phyloP scores from a whole-genome alignment of 306 rosid species.

The Vigna reflexopilosa region DNA sequence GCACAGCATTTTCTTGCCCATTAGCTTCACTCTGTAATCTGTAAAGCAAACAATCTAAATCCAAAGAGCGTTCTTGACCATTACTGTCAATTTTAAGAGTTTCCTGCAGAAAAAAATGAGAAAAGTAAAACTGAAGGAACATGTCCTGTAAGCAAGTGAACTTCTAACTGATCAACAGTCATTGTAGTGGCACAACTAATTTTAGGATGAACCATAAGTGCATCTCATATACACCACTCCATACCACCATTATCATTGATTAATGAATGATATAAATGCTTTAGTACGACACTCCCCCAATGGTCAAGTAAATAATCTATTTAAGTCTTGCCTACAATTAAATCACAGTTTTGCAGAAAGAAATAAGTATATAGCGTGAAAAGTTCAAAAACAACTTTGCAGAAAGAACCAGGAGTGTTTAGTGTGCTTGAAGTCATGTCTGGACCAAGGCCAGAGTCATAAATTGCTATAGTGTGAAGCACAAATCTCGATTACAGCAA shows the following conservation, averaged over 20 bases:
- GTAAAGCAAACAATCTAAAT: conserved; percentile 44
- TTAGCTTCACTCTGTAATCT: conserved; percentile 56
- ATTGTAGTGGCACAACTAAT: conserved; percentile 43
- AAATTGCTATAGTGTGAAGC: background rate
- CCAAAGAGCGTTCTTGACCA: conserved; percentile 48
- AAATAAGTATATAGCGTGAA: conserved; percentile 31
- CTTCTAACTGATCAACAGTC: conserved; percentile 57
- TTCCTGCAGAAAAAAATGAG: conserved; percentile 57
- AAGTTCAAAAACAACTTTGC: conserved; percentile 44
- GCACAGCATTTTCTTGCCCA: conserved; percentile 51
- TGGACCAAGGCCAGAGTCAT: conserved; percentile 29
- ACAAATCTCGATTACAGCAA: background rate
- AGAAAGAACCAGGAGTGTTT: conserved; percentile 30
- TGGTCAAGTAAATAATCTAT: conserved; percentile 53
- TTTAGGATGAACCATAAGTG: conserved; percentile 45
- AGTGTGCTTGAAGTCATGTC: conserved; percentile 29
- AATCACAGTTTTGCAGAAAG: conserved; percentile 47
- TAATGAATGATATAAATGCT: conserved; percentile 60
- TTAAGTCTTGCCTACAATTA: conserved; percentile 49
- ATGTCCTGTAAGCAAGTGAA: conserved; percentile 23
- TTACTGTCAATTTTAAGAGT: conserved; percentile 53
- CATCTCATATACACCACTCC: conserved; percentile 60
- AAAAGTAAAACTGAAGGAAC: conserved; percentile 16
- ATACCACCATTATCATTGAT: conserved; percentile 64
- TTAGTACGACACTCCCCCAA: conserved; percentile 66